A percentile compares a stretch with the other conserved stretches of the same genome.
These are phyloP conservation scores for Fusarium dimerum DNA, from an alignment of 2,329 filamentous ascomycete species.

Conservation along the genomic window DNA sequence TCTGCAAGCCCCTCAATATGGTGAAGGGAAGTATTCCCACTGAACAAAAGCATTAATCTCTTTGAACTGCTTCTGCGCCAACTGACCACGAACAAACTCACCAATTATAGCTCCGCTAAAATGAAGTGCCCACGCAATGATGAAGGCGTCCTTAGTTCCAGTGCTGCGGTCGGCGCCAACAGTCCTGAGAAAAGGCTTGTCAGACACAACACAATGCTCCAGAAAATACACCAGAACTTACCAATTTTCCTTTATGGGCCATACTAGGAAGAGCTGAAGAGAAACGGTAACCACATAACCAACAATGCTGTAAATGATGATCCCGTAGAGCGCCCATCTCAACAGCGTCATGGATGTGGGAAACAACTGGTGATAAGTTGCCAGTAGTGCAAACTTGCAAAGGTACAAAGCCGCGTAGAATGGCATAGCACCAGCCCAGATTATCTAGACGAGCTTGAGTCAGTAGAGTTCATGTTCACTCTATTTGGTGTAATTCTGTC, in stretches of 20 bases:
- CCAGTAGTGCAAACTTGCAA: constrained; percentile 1
- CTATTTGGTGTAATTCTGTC: neutral
- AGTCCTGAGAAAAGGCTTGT: neutral
- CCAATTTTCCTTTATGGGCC: constrained; percentile 1
- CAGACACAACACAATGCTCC: too few relatives aligned
- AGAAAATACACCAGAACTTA: too few relatives aligned
- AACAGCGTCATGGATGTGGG: neutral
- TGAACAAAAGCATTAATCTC: neutral
- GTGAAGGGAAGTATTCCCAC: neutral
- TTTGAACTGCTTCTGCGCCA: too few relatives aligned
- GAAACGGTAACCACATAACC: neutral
- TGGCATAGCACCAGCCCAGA: neutral
- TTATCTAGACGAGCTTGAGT: neutral
- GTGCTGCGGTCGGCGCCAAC: too few relatives aligned
- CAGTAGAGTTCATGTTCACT: neutral
- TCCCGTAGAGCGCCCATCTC: neutral
- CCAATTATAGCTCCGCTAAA: neutral
- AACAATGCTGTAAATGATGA: neutral
- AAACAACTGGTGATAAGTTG: neutral
- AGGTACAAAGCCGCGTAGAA: constrained; percentile 2
- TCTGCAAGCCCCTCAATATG: neutral
- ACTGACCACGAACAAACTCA: neutral
- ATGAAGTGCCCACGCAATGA: neutral
- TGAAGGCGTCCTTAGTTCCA: neutral
- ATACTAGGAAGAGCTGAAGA: neutral